Evolutionary conservation across 2,329 filamentous ascomycete genomes (phyloP).

Genomic region (Colletotrichum karsti): DNA sequence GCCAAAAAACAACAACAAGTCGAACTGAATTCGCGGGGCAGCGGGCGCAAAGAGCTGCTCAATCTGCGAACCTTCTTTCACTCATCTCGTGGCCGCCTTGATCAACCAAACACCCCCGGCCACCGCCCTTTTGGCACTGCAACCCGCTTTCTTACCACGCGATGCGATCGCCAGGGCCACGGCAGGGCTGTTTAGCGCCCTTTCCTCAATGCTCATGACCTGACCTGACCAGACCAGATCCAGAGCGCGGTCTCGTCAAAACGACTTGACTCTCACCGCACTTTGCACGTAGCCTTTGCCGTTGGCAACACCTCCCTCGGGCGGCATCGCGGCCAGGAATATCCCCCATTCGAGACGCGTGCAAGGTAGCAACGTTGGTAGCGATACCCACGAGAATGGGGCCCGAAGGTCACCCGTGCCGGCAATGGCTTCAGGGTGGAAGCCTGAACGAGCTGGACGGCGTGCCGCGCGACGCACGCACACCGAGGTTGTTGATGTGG

Average conservation of each 20-base stretch:
- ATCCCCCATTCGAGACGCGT: neutral
- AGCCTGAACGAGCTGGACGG: neutral
- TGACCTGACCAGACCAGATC: too few species aligned
- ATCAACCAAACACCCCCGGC: neutral
- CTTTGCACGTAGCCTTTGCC: constrained; percentile 13
- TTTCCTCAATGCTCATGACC: too few species aligned
- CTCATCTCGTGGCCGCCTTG: neutral
- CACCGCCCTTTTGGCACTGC: constrained; percentile 2
- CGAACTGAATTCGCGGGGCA: neutral
- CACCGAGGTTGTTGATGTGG: neutral
- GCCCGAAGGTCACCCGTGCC: neutral
- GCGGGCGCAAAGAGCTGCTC: neutral
- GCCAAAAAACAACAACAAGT: neutral
- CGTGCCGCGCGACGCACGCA: neutral
- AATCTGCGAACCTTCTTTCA: neutral
- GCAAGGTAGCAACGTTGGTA: neutral
- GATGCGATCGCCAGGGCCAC: constrained; percentile 15
- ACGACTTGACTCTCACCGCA: constrained; percentile 12
- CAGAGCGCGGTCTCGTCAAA: neutral
- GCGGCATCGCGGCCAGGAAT: constrained; percentile 4
- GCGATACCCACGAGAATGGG: constrained; percentile 2
- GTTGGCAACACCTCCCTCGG: neutral
- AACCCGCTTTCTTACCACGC: neutral
- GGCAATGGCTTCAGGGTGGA: neutral
- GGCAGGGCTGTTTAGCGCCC: constrained; percentile 19